phyloP scores from a whole-genome alignment of 805 yeast genomes.

The Kuraishia borneana region DNA sequence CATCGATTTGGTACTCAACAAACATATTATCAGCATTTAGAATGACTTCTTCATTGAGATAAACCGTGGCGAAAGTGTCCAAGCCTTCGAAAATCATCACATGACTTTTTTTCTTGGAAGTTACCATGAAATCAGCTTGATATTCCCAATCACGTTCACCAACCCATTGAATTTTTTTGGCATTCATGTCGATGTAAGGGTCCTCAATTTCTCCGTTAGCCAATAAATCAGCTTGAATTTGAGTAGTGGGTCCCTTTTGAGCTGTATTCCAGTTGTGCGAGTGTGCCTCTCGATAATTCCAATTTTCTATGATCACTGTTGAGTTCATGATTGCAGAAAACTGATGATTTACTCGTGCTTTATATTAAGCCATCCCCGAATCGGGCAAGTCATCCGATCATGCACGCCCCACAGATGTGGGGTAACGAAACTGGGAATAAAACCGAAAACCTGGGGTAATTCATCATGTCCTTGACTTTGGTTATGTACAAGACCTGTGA shows the following conservation, averaged over 20 bases:
- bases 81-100: constrained; percentile 29
- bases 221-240: constrained; percentile 31
- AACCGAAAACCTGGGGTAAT: too few relatives aligned
- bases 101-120: constrained; percentile 4
- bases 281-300: background rate
- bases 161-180: constrained; percentile 35
- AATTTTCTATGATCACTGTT: background rate
- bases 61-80: constrained; percentile 30
- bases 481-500: too few relatives aligned
- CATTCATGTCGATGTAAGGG: constrained; percentile 33
- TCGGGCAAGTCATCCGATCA: too few relatives aligned
- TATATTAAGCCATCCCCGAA: too few relatives aligned
- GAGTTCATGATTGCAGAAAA: too few relatives aligned
- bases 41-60: constrained; percentile 24
- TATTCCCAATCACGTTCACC: constrained; percentile 41
- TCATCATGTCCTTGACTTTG: too few relatives aligned
- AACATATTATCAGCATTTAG: constrained; percentile 34
- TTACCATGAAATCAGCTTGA: constrained; percentile 10
- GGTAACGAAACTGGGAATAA: too few relatives aligned
- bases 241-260: constrained; percentile 3
- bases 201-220: constrained; percentile 27
- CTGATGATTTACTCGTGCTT: too few relatives aligned
- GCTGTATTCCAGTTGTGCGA: background rate
- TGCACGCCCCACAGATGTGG: too few relatives aligned
- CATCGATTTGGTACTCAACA: constrained; percentile 17